These are phyloP conservation scores for Sporothrix mexicana DNA, from an alignment of 2,329 filamentous ascomycete genomes.

Conservation along the genomic window DNA sequence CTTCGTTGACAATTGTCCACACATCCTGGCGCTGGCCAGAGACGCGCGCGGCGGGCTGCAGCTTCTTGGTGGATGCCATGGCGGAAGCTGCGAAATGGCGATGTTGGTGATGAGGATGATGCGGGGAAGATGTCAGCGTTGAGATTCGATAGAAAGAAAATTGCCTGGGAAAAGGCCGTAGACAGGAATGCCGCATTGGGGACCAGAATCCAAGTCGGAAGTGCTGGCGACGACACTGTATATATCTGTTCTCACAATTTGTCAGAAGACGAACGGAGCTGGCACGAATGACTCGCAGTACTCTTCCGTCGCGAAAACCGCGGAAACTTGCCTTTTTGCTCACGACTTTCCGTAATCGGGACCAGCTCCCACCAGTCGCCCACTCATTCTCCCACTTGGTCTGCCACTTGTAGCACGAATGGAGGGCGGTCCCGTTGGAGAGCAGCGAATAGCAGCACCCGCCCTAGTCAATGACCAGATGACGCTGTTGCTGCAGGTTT, in stretches of 20 bases:
- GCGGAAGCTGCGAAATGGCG: constrained; percentile 25
- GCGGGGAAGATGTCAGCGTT: not conserved
- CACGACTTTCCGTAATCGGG: constrained; percentile 10
- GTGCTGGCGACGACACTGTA: not conserved
- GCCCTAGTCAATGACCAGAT: constrained; percentile 29
- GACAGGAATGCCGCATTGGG: constrained; percentile 25
- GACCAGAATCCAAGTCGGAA: not conserved
- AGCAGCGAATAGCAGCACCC: constrained; percentile 26
- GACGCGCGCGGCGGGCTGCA: constrained; percentile 50
- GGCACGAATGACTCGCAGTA: not conserved
- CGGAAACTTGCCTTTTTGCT: not conserved
- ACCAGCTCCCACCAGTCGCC: not conserved
- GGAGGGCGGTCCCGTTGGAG: constrained; percentile 2
- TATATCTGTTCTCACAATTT: not conserved
- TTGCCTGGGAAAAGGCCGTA: constrained; percentile 18
- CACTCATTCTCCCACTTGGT: no score
- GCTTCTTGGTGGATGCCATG: constrained; percentile 40
- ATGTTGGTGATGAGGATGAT: not conserved
- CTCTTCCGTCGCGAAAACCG: not conserved
- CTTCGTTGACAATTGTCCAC: constrained; percentile 60
- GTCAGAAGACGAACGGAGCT: not conserved
- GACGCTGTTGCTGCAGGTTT: constrained; percentile 27
- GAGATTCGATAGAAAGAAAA: not conserved
- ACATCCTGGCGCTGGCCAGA: constrained; percentile 50
- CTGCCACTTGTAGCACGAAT: not conserved